Evolutionary conservation across 2,329 filamentous ascomycete species (phyloP), one percentile per base, ranked within the genome.

Genomic region (Diaporthe citriasiana): DNA sequence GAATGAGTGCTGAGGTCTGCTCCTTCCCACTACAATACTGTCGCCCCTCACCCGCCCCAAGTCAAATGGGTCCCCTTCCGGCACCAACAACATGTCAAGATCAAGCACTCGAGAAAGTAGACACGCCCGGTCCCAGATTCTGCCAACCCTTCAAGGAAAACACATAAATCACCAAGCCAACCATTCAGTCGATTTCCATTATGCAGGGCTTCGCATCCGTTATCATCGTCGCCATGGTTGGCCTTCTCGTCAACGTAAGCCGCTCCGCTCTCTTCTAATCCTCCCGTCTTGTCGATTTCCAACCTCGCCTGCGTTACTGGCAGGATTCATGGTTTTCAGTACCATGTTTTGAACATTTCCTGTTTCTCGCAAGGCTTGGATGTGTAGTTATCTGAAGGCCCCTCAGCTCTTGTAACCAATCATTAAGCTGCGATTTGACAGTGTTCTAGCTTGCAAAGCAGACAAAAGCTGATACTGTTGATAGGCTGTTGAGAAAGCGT

Each of bases 211-310:
- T 70, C 22, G 3, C 38, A 33, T 45, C 8, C 38, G 19, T 68
- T 12, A 30, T 70, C 51, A 33, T 25, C 47, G 17, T 40, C 38
- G 42, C 30, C 66, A 57, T 70, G 22, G 17, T 53, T 55, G 38
- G 38, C 50, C 38, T 57, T 13, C 19, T 56, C 38, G 66, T 12
- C 66, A 56, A 40, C 17, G 51, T 70, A 57, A 56, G 66, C 35
- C 55, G 9, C 45, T 25, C 9, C 2, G 17, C 5, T 30, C 7
- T 55, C 51, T 19, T 22, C 17, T 15, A 19, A 19, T 55, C 6
- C 27, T 27, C 19, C 50, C 17, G 15, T n/a, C 22, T 27, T 19
- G 45, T 50, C 10, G 4, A 4, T 1, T 3, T 25, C 22, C 22
- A 25, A 3, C 45, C 19, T 47, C 4, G 7, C 19, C 45, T 8